Evolutionary conservation across 495 filamentous ascomycete genomes (phyloP).

Genomic region (Staphylotrichum longicolle): DNA sequence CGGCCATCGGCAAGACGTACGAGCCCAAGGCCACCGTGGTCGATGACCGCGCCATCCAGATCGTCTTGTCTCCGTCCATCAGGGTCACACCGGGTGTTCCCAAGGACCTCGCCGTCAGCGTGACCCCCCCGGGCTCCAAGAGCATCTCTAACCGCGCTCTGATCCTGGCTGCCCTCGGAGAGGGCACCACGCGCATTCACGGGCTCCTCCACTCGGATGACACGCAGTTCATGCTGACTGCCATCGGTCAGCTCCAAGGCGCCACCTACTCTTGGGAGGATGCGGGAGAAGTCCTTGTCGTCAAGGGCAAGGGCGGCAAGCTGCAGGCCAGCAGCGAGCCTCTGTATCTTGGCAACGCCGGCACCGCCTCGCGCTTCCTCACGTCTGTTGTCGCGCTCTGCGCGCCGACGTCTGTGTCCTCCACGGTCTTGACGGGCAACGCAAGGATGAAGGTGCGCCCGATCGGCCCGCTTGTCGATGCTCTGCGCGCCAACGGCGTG

Average conservation of each 20-base stretch:
- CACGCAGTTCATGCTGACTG: conserved; percentile 93
- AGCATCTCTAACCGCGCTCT: conserved; percentile 96
- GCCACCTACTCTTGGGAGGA: conserved; percentile 95
- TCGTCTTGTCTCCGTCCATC: conserved; percentile 80
- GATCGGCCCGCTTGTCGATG: conserved; percentile 91
- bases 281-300: conserved; percentile 82
- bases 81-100: conserved; percentile 68
- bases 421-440: conserved; percentile 88
- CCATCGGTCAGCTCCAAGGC: conserved; percentile 76
- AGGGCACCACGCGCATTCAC: conserved; percentile 80
- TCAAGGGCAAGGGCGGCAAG: conserved; percentile 84
- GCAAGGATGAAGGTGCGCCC: conserved; percentile 94
- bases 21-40: conserved; percentile 87
- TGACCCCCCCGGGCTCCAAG: conserved; percentile 93
- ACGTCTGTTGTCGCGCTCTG: conserved; percentile 90
- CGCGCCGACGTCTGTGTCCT: conserved; percentile 56
- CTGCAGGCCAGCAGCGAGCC: conserved; percentile 71
- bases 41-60: conserved; percentile 76
- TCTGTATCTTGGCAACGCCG: conserved; percentile 94
- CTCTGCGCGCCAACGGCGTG: conserved; percentile 79
- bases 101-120: conserved; percentile 61
- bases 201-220: conserved; percentile 96
- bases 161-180: conserved; percentile 85
- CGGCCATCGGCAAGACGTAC: conserved; percentile 81
- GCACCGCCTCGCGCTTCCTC: conserved; percentile 92